Evolutionary conservation across 73 alveolate species (phyloP).

Genomic region (Paramecium biaurelia): DNA sequence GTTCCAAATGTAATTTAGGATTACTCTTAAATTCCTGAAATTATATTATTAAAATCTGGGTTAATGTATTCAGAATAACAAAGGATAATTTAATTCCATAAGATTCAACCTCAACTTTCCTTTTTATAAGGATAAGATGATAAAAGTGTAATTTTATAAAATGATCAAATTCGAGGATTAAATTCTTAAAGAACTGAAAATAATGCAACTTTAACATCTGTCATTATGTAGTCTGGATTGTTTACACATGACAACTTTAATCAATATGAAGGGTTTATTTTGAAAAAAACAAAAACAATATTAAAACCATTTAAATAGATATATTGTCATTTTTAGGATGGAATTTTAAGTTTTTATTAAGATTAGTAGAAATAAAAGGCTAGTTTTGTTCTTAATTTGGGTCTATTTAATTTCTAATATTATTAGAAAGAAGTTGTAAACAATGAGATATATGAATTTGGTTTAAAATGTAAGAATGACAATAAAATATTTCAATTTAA

Average conservation of each 20-base stretch:
- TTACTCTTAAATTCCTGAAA: neutral
- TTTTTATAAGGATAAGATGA: neutral
- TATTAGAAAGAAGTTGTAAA: neutral
- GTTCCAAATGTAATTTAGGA: neutral
- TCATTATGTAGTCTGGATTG: neutral
- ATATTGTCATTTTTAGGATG: conserved; percentile 33
- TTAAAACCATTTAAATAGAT: neutral
- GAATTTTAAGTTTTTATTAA: conserved; percentile 3
- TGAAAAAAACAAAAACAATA: neutral
- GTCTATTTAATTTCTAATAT: conserved; percentile 1
- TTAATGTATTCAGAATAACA: neutral
- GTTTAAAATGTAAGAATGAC: neutral
- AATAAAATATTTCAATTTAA: neutral
- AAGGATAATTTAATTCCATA: neutral
- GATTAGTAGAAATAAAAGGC: neutral
- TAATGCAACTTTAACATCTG: neutral
- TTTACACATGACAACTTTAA: neutral
- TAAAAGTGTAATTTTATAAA: neutral
- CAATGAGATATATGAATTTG: neutral
- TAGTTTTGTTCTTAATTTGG: neutral
- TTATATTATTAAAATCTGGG: neutral
- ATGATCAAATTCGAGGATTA: neutral
- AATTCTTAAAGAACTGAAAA: neutral
- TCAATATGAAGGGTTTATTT: neutral
- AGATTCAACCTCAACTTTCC: neutral